Percentiles rank a stretch among this genome's conserved stretches.
phyloP scores from a whole-genome alignment of 1,284 basidiomycete species.

The Apiotrichum domesticum region DNA sequence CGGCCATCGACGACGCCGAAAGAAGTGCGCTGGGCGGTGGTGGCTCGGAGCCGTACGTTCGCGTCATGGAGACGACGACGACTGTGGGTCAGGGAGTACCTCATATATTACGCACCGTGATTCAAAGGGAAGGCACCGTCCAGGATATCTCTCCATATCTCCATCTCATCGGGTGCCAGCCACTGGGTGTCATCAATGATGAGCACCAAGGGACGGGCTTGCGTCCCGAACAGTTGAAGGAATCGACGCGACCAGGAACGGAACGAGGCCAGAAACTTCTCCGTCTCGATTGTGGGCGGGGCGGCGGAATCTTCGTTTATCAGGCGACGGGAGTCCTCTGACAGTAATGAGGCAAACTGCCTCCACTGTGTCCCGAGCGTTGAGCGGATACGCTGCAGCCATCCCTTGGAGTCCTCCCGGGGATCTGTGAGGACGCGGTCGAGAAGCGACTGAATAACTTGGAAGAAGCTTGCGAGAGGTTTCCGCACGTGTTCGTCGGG shows the following conservation, averaged over 20 bases:
- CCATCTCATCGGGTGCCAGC: slow-evolving; percentile 29
- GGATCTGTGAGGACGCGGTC: slow-evolving; percentile 38
- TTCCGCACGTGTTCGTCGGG: slow-evolving; percentile 32
- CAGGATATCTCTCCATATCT: slow-evolving; percentile 15
- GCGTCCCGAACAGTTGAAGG: slow-evolving; percentile 37
- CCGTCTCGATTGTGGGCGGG: slow-evolving; percentile 19
- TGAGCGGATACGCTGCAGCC: slow-evolving; percentile 25
- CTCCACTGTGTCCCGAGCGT: slow-evolving; percentile 26
- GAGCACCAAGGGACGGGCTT: slow-evolving; percentile 32
- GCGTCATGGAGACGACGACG: slow-evolving; percentile 25
- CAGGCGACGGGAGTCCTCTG: slow-evolving; percentile 24
- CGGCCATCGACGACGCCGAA: slow-evolving; percentile 5
- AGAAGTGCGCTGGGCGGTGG: not conserved
- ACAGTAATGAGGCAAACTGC: slow-evolving; percentile 32
- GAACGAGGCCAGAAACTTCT: slow-evolving; percentile 27
- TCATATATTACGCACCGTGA: not conserved
- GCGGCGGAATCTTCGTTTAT: slow-evolving; percentile 12
- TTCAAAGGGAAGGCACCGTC: not conserved
- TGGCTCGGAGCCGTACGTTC: not conserved
- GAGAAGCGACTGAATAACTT: slow-evolving; percentile 37
- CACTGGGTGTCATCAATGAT: slow-evolving; percentile 43
- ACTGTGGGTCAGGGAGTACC: not conserved
- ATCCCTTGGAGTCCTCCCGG: slow-evolving; percentile 28
- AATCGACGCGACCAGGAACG: slow-evolving; percentile 28
- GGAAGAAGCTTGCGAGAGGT: slow-evolving; percentile 35